Base-by-base conservation (phyloP, 2,329 filamentous ascomycete genomes). In the Paraphaeosphaeria sporulosa region DNA sequence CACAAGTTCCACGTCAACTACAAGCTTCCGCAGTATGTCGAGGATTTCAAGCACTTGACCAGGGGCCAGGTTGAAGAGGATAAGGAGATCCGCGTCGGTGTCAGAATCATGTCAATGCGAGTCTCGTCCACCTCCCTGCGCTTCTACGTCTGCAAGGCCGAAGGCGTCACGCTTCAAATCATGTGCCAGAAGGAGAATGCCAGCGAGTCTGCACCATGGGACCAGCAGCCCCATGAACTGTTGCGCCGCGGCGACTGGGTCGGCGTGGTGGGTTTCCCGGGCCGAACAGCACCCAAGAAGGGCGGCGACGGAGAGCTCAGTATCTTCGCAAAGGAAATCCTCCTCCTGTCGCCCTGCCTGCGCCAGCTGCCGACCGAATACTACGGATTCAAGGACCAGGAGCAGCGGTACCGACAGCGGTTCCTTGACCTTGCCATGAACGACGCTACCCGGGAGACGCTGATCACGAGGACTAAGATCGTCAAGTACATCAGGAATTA, bases 391-490 rank as follows among this genome's bases (percentile, higher is more conserved):
- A 94, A 96, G 85, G 94, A 98, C 77, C 88, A 93, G 76, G 95
- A 99, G 81, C 91, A 94, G 80, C 89, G 95, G 62, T 94, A 93
- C 86, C 91, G 96, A 71, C 92, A 97, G 83, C 88, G 94, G 61
- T 96, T 97, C 79, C 88, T 99, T 55, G 95, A 99, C 79, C 84
- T 99, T 70, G 95, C 99, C 80, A 96, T 98, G 90, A 97, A 99
- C 81, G 91, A 96, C 74, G 85, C 85, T 64, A 92, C 91, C 48
- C 88, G 93, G 57, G 87, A 96, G 61, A 90, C 94, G 59, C 91
- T 98, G 79, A 85, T 93, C 72, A 93, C 91, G 42, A 88, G 95
- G 57, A 88, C 92, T 73, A 93, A 92, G 86, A 94, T 98, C 73
- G 88, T 96, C 75, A 89, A 87, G 63, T 97, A 93, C 76, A 90